Base-by-base conservation (phyloP, 805 yeast species). In the Wickerhamomyces rabaulensis region DNA sequence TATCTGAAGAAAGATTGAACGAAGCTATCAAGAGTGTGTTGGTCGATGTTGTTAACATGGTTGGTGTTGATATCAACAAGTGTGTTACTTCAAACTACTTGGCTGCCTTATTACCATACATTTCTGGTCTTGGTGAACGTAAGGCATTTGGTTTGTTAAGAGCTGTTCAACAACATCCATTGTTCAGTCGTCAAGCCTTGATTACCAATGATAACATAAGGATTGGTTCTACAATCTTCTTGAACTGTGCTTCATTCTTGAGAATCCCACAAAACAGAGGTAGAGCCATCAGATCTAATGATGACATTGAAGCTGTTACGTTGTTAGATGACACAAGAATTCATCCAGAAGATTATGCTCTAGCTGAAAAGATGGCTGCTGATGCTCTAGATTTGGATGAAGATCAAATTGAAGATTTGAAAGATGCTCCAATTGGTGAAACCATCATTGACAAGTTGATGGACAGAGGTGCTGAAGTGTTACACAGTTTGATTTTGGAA, bases 371-470 rank as follows among this genome's bases (percentile, higher is more conserved):
- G 64, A 94, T 94, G 91, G 98, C 97, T 8, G 94, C 96, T 2
- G 99, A 94, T 71, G 98, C 99, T 2, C 75, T 94, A 53, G 99
- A 92, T 63, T 76, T 91, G 53, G 97, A 90, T 57, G 99, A 95
- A 58, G 98, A 92, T 65, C 96, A 89, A 54, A 74, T 87, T 59
- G 84, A 82, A 3, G 90, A 84, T 47, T 65, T 83, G 42, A 91
- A 88, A 60, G 84, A 81, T 51, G 86, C 70, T 35, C 66, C 68
- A n/a, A 68, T 84, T 50, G 94, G 91, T 42, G 91, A 91, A 40
- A 87, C 89, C 3, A 84, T 88, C 41, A 60, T 60, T 46, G 64
- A 60, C 51, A 79, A 80, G 50, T 83, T 85, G 61, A 74, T 89
- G 48, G 75, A 80, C 61, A 79, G 78, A n/a, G 78, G 74, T 50